Conservation (phyloP, 1,139 yeast genomes). For the Yamadazyma atlantica region DNA sequence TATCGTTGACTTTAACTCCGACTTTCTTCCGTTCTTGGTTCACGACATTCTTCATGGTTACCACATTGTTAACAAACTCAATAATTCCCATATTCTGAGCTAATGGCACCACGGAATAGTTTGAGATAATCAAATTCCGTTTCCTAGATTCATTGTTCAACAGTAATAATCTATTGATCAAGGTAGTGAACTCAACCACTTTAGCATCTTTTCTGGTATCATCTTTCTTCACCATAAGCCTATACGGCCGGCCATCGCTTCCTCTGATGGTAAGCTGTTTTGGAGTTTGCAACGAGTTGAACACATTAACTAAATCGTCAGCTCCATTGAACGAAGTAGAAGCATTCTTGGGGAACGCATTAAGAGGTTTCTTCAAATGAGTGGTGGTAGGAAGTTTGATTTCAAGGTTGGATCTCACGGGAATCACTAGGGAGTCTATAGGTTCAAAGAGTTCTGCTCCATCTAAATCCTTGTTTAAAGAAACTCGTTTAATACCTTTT, state of each 20-base stretch:
- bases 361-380: slow-evolving; percentile 40
- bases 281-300: slow-evolving; percentile 85
- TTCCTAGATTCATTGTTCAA: slow-evolving; percentile 72
- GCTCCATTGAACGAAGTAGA: slow-evolving; percentile 56
- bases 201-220: slow-evolving; percentile 96
- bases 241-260: slow-evolving; percentile 69
- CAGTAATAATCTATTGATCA: slow-evolving; percentile 72
- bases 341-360: slow-evolving; percentile 55
- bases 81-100: slow-evolving; percentile 87
- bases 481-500: slow-evolving; percentile 30
- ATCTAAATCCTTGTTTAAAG: slow-evolving; percentile 34
- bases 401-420: slow-evolving; percentile 73
- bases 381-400: slow-evolving; percentile 58
- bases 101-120: slow-evolving; percentile 88
- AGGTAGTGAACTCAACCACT: slow-evolving; percentile 87
- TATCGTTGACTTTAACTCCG: slow-evolving; percentile 32
- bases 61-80: slow-evolving; percentile 88
- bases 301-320: slow-evolving; percentile 64
- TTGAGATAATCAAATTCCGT: slow-evolving; percentile 67
- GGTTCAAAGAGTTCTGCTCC: slow-evolving; percentile 55
- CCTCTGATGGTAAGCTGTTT: slow-evolving; percentile 76
- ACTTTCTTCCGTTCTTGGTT: slow-evolving; percentile 40
- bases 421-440: slow-evolving; percentile 69
- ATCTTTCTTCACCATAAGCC: slow-evolving; percentile 83
- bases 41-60: slow-evolving; percentile 74